These are phyloP conservation scores for Botryotinia convoluta DNA, from an alignment of 2,329 filamentous ascomycete species.

Conservation along the genomic window DNA sequence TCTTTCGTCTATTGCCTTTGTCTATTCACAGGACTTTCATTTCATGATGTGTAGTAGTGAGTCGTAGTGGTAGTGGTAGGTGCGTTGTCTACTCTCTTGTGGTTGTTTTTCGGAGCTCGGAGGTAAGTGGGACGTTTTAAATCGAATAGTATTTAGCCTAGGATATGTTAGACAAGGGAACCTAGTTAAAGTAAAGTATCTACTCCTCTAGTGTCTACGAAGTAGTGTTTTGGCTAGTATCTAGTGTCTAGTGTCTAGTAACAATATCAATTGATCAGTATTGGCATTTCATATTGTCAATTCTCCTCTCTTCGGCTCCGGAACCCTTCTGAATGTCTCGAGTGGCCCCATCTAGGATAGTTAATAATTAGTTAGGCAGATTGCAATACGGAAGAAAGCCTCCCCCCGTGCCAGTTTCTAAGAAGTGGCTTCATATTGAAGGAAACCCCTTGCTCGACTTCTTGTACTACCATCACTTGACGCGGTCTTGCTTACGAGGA, in stretches of 20 bases:
- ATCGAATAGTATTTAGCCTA: neutral
- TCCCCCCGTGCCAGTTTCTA: neutral
- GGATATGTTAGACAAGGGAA: constrained; percentile 2
- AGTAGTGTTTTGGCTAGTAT: neutral
- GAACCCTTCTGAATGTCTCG: neutral
- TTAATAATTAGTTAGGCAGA: neutral
- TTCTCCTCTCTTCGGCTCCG: neutral
- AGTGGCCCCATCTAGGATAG: neutral
- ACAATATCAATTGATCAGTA: neutral
- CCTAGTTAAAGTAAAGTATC: neutral
- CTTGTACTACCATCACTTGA: constrained; percentile 7
- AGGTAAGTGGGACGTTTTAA: neutral
- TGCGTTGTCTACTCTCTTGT: neutral
- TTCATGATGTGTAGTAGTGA: neutral
- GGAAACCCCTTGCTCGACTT: neutral
- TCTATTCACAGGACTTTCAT: neutral
- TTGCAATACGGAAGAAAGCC: constrained; percentile 10
- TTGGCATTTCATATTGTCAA: neutral
- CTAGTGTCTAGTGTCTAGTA: neutral
- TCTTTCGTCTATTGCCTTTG: neutral
- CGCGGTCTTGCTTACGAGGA: neutral
- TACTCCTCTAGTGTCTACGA: neutral
- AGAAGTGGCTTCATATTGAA: neutral
- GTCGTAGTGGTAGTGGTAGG: neutral
- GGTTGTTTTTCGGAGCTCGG: constrained; percentile 12